Evolutionary conservation across 257 asterid species (phyloP), one percentile per base, ranked within the genome.

Genomic region (Linaria vulgaris): DNA sequence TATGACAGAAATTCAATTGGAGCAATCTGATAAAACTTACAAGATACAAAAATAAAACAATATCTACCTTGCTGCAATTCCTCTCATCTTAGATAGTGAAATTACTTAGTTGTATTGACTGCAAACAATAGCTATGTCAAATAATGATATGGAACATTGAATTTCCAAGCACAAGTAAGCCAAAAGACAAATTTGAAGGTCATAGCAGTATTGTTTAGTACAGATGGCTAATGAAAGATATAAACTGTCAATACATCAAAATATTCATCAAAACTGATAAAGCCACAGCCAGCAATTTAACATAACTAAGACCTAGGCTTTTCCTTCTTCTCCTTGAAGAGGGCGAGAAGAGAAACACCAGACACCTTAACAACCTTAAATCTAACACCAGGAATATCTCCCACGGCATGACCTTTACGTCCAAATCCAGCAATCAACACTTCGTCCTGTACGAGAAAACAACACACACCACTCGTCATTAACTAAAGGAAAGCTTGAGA

Each of bases 291-390:
- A 54, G 20, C 23, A 13, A 22, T 38, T 11, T 4, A 19, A 16
- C 14, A 7, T 21, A 66, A 11, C 63, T 83, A 85, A 62, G 94
- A 85, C 64, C 90, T 83, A 31, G 94, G 90, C 56, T 83, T 85
- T 66, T 85, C 89, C 79, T 82, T 85, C 56, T 85, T 83, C 81
- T 85, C 90, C 81, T 78, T 85, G 77, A 83, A 85, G 61, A 80
- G 85, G 54, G 91, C 91, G 31, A 82, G 71, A 22, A 86, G 90
- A 61, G 92, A 84, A 6, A 87, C 95, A 14, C 95, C 92, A 14
- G 92, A 87, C n/a, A 87, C 95, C 82, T 84, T 87, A 70, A 87
- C 95, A 64, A 87, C 95, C 88, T 87, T 87, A 76, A 87, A 87
- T 50, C 89, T 68, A 58, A 87, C 95, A 10, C 95, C 95, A 0